Evolutionary conservation across 441 rosid genomes (phyloP).

Genomic region (Aquilaria agallochum): DNA sequence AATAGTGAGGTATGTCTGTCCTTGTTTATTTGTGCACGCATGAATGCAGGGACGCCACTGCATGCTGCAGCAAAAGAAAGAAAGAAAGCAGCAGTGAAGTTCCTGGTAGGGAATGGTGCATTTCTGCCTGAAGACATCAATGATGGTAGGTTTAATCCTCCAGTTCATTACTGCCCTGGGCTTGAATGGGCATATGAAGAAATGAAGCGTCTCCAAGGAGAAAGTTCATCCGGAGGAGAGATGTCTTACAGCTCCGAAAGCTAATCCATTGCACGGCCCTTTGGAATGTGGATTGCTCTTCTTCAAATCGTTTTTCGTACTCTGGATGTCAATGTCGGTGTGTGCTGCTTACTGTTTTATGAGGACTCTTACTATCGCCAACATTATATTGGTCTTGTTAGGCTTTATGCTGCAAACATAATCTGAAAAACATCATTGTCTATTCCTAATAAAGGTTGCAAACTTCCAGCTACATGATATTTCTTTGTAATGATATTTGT

Average conservation of each 20-base stretch:
- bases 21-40: not conserved
- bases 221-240: slow-evolving; percentile 46
- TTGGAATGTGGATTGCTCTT: slow-evolving; percentile 2
- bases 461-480: too few species aligned
- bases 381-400: too few species aligned
- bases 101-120: slow-evolving; percentile 78
- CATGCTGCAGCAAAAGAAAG: slow-evolving; percentile 81
- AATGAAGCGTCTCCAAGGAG: slow-evolving; percentile 50
- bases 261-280: slow-evolving; percentile 11
- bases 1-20: too few species aligned
- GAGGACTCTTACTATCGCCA: too few species aligned
- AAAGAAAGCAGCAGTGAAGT: slow-evolving; percentile 76
- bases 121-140: slow-evolving; percentile 77
- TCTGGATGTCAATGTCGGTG: not conserved
- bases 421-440: too few species aligned
- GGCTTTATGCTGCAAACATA: too few species aligned
- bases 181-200: slow-evolving; percentile 96
- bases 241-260: slow-evolving; percentile 54
- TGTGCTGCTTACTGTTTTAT: too few species aligned
- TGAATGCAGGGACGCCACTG: slow-evolving; percentile 82
- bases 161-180: slow-evolving; percentile 83
- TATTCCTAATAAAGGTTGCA: too few species aligned
- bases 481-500: too few species aligned
- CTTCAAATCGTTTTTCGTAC: not conserved
- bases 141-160: slow-evolving; percentile 84